A percentile compares a stretch with the other conserved stretches of the same genome.
phyloP scores from a whole-genome alignment of 1,139 yeast genomes.

The Pneumocystis oryctolagi region DNA sequence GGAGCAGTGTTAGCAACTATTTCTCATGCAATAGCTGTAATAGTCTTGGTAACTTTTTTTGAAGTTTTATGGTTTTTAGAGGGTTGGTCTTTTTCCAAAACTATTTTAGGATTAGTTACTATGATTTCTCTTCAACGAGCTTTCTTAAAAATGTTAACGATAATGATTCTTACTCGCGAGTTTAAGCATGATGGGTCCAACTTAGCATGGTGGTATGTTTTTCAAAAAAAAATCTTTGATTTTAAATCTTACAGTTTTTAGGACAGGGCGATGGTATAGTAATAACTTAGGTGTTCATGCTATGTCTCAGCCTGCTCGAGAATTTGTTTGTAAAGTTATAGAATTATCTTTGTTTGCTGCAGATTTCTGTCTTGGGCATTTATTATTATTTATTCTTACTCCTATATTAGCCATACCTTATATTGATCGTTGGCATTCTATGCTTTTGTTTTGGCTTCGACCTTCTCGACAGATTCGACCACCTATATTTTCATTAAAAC shows the following conservation, averaged over 20 bases:
- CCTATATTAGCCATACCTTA: conserved; percentile 77
- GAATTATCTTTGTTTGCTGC: conserved; percentile 96
- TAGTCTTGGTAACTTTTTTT: conserved; percentile 40
- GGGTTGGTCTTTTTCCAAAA: conserved; percentile 77
- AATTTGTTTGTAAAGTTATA: conserved; percentile 81
- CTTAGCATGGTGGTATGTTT: conserved; percentile 81
- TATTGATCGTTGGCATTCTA: conserved; percentile 95
- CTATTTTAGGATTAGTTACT: conserved; percentile 74
- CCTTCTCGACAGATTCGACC: conserved; percentile 98
- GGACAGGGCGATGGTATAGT: conserved; percentile 92
- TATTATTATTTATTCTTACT: conserved; percentile 72
- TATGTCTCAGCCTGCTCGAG: conserved; percentile 91
- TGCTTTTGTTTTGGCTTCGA: conserved; percentile 96
- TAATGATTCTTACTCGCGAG: conserved; percentile 77
- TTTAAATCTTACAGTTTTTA: not conserved
- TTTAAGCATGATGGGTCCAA: conserved; percentile 93
- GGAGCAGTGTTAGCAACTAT: conserved; percentile 94
- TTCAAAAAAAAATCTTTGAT: not conserved
- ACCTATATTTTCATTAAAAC: conserved; percentile 93
- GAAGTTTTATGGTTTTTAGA: conserved; percentile 86
- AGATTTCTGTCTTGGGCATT: conserved; percentile 85
- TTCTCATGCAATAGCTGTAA: conserved; percentile 75
- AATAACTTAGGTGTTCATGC: conserved; percentile 92
- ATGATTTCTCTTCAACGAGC: conserved; percentile 79
- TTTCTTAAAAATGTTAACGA: conserved; percentile 70